phyloP scores from a whole-genome alignment of 805 yeast genomes.

The Saccharomyces paradoxus region DNA sequence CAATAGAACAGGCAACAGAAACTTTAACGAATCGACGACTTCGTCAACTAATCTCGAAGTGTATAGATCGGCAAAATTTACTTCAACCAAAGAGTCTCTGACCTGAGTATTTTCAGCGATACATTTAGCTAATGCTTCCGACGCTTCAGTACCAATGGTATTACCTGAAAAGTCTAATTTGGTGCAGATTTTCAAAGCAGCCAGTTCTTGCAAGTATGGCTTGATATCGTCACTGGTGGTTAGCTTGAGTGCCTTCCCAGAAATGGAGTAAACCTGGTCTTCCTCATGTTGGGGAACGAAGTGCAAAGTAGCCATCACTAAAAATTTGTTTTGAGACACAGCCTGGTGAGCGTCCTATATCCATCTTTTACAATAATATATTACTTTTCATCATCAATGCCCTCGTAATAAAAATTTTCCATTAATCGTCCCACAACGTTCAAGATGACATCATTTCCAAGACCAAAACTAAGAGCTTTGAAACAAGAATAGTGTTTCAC shows the following conservation, averaged over 20 bases:
- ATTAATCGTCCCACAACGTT: not conserved
- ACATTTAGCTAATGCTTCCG: conserved; percentile 57
- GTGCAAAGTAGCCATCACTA: conserved; percentile 34
- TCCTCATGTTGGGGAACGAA: conserved; percentile 37
- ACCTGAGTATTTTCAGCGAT: conserved; percentile 32
- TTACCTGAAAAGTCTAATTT: conserved; percentile 83
- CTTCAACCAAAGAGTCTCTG: conserved; percentile 46
- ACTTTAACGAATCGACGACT: conserved; percentile 74
- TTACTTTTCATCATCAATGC: not conserved
- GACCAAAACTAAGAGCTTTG: not conserved
- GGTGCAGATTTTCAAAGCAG: conserved; percentile 30
- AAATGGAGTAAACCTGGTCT: conserved; percentile 49
- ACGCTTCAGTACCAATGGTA: conserved; percentile 88
- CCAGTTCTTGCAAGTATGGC: conserved; percentile 56
- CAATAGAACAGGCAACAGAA: conserved; percentile 65
- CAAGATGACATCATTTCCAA: not conserved
- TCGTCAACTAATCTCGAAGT: conserved; percentile 93
- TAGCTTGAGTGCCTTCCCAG: conserved; percentile 70
- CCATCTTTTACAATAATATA: not conserved
- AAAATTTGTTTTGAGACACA: not conserved
- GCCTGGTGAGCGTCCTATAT: not conserved
- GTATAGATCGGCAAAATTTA: conserved; percentile 85
- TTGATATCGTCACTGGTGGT: conserved; percentile 64
- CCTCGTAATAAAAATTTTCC: not conserved
- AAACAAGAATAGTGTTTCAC: not conserved